phyloP scores from a whole-genome alignment of 2,329 filamentous ascomycete species.

The Coniochaeta hoffmannii region DNA sequence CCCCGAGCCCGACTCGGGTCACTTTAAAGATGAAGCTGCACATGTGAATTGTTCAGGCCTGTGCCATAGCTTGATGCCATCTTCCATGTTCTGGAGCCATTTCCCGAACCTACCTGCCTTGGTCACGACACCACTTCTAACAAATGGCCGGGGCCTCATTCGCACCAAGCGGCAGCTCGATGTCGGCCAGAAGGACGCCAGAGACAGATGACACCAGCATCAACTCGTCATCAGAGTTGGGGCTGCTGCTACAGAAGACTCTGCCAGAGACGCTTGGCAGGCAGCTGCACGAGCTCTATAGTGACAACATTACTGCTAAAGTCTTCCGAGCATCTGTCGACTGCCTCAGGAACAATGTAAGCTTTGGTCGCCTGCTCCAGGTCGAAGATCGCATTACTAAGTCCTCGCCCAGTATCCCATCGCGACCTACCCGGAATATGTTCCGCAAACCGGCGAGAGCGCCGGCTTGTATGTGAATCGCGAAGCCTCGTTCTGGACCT shows the following conservation, averaged over 20 bases:
- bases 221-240: background rate
- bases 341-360: slow-evolving; percentile 9
- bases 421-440: slow-evolving; percentile 15
- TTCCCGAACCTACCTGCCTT: no score
- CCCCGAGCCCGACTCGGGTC: no score
- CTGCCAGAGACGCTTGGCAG: background rate
- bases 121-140: background rate
- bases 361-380: slow-evolving; percentile 8
- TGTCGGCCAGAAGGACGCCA: background rate
- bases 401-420: slow-evolving; percentile 8
- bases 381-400: background rate
- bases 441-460: slow-evolving; percentile 11
- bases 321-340: slow-evolving; percentile 12
- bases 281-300: slow-evolving; percentile 11
- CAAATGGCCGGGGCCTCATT: background rate
- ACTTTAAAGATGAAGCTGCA: no score
- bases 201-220: background rate
- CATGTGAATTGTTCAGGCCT: no score
- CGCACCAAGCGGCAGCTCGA: background rate
- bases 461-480: slow-evolving; percentile 12
- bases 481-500: slow-evolving; percentile 25
- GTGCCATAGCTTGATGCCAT: no score
- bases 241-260: background rate
- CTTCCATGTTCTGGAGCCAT: no score
- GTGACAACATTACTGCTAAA: slow-evolving; percentile 15